phyloP scores from a whole-genome alignment of 768 basidiomycete species.

The Tulasnella sp. region DNA sequence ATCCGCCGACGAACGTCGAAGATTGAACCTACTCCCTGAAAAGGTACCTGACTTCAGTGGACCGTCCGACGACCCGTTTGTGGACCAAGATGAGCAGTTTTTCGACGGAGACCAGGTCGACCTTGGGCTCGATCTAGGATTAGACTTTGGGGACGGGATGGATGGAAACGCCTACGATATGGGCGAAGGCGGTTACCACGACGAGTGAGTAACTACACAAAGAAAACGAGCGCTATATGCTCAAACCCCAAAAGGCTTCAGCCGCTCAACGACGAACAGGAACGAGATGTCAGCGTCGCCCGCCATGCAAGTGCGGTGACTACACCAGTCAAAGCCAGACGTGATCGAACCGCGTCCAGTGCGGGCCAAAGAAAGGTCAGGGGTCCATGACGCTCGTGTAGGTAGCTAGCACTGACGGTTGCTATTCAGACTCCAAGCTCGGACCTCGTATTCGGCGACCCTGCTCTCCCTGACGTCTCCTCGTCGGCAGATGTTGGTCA shows the following conservation, averaged over 20 bases:
- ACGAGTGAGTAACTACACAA: not conserved
- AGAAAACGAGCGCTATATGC: not conserved
- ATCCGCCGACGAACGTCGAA: not conserved
- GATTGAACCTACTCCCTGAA: slow-evolving; percentile 18
- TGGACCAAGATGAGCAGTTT: slow-evolving; percentile 17
- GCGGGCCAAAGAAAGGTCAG: not conserved
- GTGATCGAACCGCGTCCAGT: not conserved
- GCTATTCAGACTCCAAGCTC: not conserved
- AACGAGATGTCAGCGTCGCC: not conserved
- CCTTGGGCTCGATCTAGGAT: slow-evolving; percentile 16
- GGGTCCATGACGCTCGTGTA: not conserved
- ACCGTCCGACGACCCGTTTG: slow-evolving; percentile 32
- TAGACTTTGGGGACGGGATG: not conserved
- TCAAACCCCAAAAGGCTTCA: not conserved
- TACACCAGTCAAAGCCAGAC: not conserved
- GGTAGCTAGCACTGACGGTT: not conserved
- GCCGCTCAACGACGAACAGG: not conserved
- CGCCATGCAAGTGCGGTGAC: not conserved
- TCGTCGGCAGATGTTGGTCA: not conserved
- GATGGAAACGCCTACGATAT: not conserved
- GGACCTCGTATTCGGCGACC: slow-evolving; percentile 6
- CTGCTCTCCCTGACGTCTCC: not conserved
- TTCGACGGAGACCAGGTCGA: slow-evolving; percentile 24
- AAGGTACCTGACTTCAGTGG: slow-evolving; percentile 29
- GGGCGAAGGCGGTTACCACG: not conserved